A percentile compares a stretch with the other conserved stretches of the same genome.
These are phyloP conservation scores for Plectranthus barbatus DNA, from an alignment of 257 asterid genomes.

Conservation along the genomic window DNA sequence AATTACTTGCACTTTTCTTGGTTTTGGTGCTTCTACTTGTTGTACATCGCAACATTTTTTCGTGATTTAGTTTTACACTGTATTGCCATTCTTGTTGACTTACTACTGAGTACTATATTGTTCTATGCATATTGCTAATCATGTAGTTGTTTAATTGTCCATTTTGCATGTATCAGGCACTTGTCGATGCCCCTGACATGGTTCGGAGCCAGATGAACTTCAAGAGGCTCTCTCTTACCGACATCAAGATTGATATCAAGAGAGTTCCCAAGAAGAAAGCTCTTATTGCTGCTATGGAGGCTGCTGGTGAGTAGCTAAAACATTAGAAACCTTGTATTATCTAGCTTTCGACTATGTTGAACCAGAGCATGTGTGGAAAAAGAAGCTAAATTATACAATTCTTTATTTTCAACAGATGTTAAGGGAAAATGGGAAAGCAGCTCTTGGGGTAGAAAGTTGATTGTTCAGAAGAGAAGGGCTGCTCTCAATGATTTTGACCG, in stretches of 20 bases:
- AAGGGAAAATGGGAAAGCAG: slow-evolving; percentile 53
- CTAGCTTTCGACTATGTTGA: neutral
- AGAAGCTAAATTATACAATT: neutral
- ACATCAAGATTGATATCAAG: slow-evolving; percentile 43
- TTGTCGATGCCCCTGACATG: slow-evolving; percentile 53
- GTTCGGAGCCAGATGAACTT: slow-evolving; percentile 53
- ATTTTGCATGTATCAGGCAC: slow-evolving; percentile 26
- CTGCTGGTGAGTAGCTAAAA: slow-evolving; percentile 34
- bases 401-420: slow-evolving; percentile 26
- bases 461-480: slow-evolving; percentile 55
- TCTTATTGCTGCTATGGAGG: slow-evolving; percentile 51
- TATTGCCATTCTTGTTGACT: too few species aligned
- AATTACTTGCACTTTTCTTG: too few species aligned
- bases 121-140: too few species aligned
- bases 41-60: too few species aligned
- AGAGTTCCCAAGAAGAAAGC: slow-evolving; percentile 51
- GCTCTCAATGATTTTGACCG: slow-evolving; percentile 44
- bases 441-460: slow-evolving; percentile 54
- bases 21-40: too few species aligned
- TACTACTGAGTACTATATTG: too few species aligned
- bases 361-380: neutral
- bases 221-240: slow-evolving; percentile 55
- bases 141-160: too few species aligned
- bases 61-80: too few species aligned
- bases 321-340: neutral